Evolutionary conservation across 148 eudicot genomes (phyloP).

Genomic region (Rhododendron ferrugineum): DNA sequence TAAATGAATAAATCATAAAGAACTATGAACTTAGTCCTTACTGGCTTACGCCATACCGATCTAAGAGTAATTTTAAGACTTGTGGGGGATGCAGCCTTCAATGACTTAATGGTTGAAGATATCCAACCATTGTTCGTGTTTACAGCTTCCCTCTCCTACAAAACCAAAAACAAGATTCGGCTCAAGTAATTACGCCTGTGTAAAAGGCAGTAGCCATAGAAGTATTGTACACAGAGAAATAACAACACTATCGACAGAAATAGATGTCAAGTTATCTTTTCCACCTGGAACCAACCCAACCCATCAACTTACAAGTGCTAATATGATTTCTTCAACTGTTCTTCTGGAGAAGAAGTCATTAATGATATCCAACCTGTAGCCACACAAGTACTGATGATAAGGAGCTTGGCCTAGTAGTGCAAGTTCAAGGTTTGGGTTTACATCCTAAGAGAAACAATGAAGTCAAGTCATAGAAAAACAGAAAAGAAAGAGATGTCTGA

Average conservation of each 20-base stretch:
- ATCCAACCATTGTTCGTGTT: slow-evolving; percentile 57
- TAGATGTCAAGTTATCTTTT: background rate
- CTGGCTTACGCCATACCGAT: slow-evolving; percentile 47
- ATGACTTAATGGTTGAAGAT: slow-evolving; percentile 53
- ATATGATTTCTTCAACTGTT: slow-evolving; percentile 74
- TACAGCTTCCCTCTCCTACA: slow-evolving; percentile 59
- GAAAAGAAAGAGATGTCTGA: background rate
- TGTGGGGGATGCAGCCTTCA: slow-evolving; percentile 82
- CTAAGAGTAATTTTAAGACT: slow-evolving; percentile 87
- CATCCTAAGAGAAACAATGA: background rate
- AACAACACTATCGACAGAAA: background rate
- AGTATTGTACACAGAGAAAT: background rate
- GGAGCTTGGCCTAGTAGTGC: background rate
- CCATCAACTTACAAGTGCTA: slow-evolving; percentile 59
- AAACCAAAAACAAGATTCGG: slow-evolving; percentile 1
- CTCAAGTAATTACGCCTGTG: background rate
- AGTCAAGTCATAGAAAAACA: background rate
- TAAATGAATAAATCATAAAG: background rate
- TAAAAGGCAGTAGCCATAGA: background rate
- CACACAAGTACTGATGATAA: slow-evolving; percentile 1
- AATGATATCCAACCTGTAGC: slow-evolving; percentile 57
- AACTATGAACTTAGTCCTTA: background rate
- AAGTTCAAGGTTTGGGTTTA: slow-evolving; percentile 4
- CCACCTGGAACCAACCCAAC: background rate
- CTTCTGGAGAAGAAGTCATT: slow-evolving; percentile 62